Conservation (phyloP, 129 eudicot species). For the Logfia minima region DNA sequence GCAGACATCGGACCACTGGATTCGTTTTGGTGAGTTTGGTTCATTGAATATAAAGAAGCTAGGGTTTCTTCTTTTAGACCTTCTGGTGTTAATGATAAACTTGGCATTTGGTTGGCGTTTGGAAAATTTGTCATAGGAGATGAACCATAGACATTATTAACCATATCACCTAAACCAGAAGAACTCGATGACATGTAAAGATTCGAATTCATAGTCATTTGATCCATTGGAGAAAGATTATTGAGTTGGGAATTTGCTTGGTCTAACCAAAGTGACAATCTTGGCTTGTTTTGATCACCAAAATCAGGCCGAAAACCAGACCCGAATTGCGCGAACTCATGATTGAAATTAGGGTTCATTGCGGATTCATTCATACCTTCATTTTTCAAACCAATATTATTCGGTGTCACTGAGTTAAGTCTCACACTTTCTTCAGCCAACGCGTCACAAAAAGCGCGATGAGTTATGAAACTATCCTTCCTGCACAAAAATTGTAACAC, state of each 20-base stretch:
- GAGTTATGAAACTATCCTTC: slow-evolving; percentile 96
- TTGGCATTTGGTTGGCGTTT: slow-evolving; percentile 38
- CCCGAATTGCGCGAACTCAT: slow-evolving; percentile 52
- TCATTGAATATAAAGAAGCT: slow-evolving; percentile 52
- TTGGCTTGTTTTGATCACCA: slow-evolving; percentile 56
- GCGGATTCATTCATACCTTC: slow-evolving; percentile 43
- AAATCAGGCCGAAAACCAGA: slow-evolving; percentile 41
- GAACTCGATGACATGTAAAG: slow-evolving; percentile 51
- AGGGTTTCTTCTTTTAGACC: slow-evolving; percentile 47
- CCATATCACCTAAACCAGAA: slow-evolving; percentile 44
- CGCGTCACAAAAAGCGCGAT: slow-evolving; percentile 94
- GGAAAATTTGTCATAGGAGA: slow-evolving; percentile 50
- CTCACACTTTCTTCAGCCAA: slow-evolving; percentile 80
- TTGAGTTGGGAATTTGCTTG: slow-evolving; percentile 63
- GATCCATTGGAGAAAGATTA: slow-evolving; percentile 45
- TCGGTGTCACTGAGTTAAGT: slow-evolving; percentile 46
- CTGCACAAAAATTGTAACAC: slow-evolving; percentile 34
- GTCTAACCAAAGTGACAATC: slow-evolving; percentile 75
- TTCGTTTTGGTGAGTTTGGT: slow-evolving; percentile 42
- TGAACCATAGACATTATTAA: slow-evolving; percentile 52
- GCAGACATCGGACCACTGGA: slow-evolving; percentile 78
- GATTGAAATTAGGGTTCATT: slow-evolving; percentile 47
- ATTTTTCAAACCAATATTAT: slow-evolving; percentile 52
- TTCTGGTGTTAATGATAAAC: slow-evolving; percentile 45
- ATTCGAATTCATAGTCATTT: slow-evolving; percentile 41